These are phyloP conservation scores for Sugiyamaella mastotermitis DNA, from an alignment of 805 yeast species.

Conservation along the genomic window DNA sequence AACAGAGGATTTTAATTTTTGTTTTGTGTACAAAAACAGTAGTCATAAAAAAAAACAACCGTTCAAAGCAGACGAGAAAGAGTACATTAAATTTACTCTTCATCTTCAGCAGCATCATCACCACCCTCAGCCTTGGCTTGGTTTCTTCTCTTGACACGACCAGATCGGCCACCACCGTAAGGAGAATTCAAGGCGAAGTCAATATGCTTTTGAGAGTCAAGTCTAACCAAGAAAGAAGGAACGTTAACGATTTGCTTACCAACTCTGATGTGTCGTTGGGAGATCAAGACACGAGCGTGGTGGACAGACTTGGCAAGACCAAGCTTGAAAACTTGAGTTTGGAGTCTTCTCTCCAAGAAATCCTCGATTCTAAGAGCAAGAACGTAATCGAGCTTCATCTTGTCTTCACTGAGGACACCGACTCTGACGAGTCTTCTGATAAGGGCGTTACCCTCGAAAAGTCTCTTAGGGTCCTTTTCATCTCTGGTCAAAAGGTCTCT, in stretches of 20 bases:
- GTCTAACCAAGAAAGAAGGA: constrained; percentile 99
- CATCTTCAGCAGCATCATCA: constrained; percentile 71
- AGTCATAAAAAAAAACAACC: too few species aligned
- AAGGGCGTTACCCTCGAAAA: constrained; percentile 99
- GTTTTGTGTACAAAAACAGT: background rate
- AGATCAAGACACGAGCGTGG: constrained; percentile 98
- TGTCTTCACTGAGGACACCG: constrained; percentile 98
- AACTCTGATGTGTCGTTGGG: constrained; percentile 99
- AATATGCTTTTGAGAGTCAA: constrained; percentile 99
- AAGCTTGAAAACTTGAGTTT: constrained; percentile 99
- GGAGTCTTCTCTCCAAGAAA: constrained; percentile 99
- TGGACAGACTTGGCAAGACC: constrained; percentile 99
- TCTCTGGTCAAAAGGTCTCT: constrained; percentile 99
- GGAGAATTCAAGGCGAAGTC: constrained; percentile 99
- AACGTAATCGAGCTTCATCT: constrained; percentile 99
- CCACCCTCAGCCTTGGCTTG: constrained; percentile 56
- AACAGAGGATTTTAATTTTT: constrained; percentile 7
- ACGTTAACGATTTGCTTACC: constrained; percentile 99
- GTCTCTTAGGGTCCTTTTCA: constrained; percentile 99
- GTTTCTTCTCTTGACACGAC: constrained; percentile 98
- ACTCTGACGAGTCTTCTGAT: constrained; percentile 99
- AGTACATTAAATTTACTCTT: constrained; percentile 29
- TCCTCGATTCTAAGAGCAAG: constrained; percentile 97
- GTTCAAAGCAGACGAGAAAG: too few species aligned
- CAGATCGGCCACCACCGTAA: constrained; percentile 99